Evolutionary conservation across 495 filamentous ascomycete species (phyloP), one percentile per base, ranked within the genome.

Genomic region (Wilcoxina mikolae): DNA sequence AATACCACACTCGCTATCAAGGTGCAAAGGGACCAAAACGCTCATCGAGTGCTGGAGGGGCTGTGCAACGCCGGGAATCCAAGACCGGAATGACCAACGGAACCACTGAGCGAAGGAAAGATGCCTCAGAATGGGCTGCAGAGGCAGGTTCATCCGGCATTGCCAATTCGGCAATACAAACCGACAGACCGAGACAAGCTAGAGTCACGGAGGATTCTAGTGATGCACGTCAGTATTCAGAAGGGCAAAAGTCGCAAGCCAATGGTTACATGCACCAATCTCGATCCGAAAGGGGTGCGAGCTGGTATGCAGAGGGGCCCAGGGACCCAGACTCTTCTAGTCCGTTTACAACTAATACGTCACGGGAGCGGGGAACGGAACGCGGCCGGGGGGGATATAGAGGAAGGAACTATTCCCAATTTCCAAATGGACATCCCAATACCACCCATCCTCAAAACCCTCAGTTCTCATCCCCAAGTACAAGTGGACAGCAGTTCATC

Each of bases 341-440:
- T 15, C 12, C 46, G 25, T 28, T 18, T 12, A 39, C 35, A 39
- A 17, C 61, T 22, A 56, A 65, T 53, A 20, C 27, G 2, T 62
- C 39, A 12, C 59, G 62, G 17, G 67, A 70, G 24, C 70, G 73
- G 35, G 59, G 67, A 23, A 68, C 66, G 23, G 57, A 65, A 27
- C 68, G 71, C 35, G 68, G 62, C 10, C 72, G 72, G 35, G 68
- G 68, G 7, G 68, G 68, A 4, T 69, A 62, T 53, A 69, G 71
- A 25, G 66, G 59, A 20, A 29, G 57, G 11, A 41, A 38, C 33
- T 52, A n/a, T 22, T 31, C 35, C 15, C 49, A 52, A 23, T 49
- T 28, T 29, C 12, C 46, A 31, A 52, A 52, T 27, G 53, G 54
- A 12, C 61, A 65, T 43, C 61, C 65, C 17, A 35, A 46, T 26